These are phyloP conservation scores for Penicillium sclerotiorum DNA, from an alignment of 2,329 filamentous ascomycete genomes.

Conservation along the genomic window DNA sequence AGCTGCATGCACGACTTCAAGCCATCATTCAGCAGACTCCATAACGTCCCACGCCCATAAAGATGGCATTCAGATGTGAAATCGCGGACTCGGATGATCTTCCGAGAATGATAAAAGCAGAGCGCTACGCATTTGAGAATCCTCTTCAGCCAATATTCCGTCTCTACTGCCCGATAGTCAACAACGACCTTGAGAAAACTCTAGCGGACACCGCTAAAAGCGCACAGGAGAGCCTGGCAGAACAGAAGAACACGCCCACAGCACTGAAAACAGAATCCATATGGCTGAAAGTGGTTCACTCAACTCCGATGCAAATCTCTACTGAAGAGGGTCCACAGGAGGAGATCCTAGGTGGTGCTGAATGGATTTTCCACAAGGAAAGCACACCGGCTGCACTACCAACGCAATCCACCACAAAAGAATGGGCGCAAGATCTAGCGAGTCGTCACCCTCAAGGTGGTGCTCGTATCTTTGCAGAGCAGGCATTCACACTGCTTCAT, in stretches of 20 bases:
- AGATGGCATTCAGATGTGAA: not conserved
- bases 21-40: not conserved
- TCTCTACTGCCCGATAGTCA: conserved; percentile 3
- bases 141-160: conserved; percentile 5
- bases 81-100: not conserved
- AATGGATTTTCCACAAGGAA: not conserved
- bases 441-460: not conserved
- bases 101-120: not conserved
- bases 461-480: not conserved
- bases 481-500: not conserved
- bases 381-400: not conserved
- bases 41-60: not conserved
- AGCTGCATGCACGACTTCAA: no score
- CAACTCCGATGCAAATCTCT: not conserved
- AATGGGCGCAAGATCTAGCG: not conserved
- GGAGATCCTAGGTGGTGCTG: not conserved
- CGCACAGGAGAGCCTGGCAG: not conserved
- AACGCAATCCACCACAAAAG: not conserved
- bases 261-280: not conserved
- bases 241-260: not conserved
- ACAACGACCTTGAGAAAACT: not conserved
- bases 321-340: not conserved
- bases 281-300: not conserved
- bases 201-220: not conserved
- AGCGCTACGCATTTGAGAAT: conserved; percentile 6